Base-by-base conservation (phyloP, 2,329 filamentous ascomycete genomes). In the Aspergillus amoenus region DNA sequence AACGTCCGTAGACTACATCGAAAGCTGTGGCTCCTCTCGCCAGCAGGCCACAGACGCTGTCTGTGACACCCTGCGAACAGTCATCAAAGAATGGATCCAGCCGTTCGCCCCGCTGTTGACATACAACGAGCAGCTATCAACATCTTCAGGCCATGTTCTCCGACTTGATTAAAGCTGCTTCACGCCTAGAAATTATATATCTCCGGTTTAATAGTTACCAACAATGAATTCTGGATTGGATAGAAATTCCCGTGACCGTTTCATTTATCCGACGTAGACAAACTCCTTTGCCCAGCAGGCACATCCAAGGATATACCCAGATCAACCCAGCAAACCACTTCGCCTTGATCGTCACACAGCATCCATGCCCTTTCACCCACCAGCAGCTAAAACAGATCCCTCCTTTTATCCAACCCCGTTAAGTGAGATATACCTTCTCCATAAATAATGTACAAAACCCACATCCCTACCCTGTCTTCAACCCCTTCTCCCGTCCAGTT, bases 21-120 rank as follows among this genome's bases (percentile, higher is more conserved):
- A 78, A 62, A 74, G 74, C 59, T 76, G 74, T 56, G 66, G 70
- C 40, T 57, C 66, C 12, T 74, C 72, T 52, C 68, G 66, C 37
- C 67, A 70, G n/a, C 62, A 73, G 39, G 73, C 74, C 4, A 62
- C 73, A 21, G 61, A 67, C 22, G 69, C 71, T 11, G 73, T 76
- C 43, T 76, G 72, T 61, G 68, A 73, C 39, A 65, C 70, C 7
- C 74, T 76, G 59, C 60, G 64, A 15, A 60, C 74, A 2, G 72
- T 78, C 34, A 46, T 72, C 27, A 68, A 69, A 21, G 66, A 76
- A 65, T 78, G 75, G 75, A 66, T 77, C 39, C 57, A 63, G 27
- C 70, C 68, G 12, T 76, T 70, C 57, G 69, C 74, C 11, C 72
- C 74, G 18, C 66, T 64, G 3, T 75, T 77, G 71, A 72, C 70